Evolutionary conservation across 768 basidiomycete genomes (phyloP), one percentile per base, ranked within the genome.

Genomic region (Russula ochroleuca): DNA sequence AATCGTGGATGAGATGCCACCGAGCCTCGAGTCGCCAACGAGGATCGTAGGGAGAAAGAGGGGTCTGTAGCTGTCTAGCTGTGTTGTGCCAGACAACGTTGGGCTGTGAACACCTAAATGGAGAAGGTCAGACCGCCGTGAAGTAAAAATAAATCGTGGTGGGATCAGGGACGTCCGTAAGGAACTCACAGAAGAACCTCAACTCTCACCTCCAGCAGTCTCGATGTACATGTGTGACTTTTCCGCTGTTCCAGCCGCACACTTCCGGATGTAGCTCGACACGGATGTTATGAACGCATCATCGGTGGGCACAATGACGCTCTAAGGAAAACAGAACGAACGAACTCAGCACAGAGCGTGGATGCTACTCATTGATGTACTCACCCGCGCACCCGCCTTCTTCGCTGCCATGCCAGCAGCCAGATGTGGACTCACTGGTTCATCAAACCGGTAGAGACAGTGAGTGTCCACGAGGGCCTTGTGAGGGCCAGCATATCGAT

Each of bases 381-480:
- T 48, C 57, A 79, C 79, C 69, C 73, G 67, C 40, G 64, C 70
- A 43, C 64, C 72, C 52, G 70, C 69, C 57, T 72, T 73, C 50
- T 68, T 71, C 1, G 73, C 69, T 7, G 80, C 79, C 69, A 86
- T 71, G 61, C 76, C 77, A 7, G 82, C 93, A 1, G 96, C 96
- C 23, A 98, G 78, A 72, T 98, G 96, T 0, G 96, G 96, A 68
- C 93, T 95, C 58, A 98, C 90, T 0, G 96, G 96, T 57, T 95
- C 87, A 35, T 88, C 81, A 69, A 88, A 95, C 53, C 85, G 85
- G 73, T 85, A 95, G 8, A 98, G 78, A 74, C 93, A 96, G 23
- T 85, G 79, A 0, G 86, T 78, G 23, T 80, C 73, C 19, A 92
- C 79, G 7, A 75, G 74, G 28, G 73, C 72, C 25, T 71, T 73